Conservation (phyloP, 2,329 filamentous ascomycete species). For the Nakataea oryzae region DNA sequence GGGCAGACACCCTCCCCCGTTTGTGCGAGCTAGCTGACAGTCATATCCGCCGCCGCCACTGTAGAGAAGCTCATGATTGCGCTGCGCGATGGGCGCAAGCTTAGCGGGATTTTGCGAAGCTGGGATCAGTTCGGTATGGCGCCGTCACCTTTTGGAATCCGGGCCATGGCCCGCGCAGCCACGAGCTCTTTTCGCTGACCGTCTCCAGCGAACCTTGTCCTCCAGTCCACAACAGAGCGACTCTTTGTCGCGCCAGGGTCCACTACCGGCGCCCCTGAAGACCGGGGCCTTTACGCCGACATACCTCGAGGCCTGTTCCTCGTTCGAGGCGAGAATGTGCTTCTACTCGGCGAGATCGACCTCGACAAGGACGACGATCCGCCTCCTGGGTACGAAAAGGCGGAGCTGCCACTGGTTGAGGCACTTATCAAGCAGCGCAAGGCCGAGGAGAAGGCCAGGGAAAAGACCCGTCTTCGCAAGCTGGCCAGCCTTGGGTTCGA, state of each 20-base stretch:
- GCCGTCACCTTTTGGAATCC: neutral
- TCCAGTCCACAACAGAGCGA: conserved; percentile 86
- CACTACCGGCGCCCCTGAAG: conserved; percentile 19
- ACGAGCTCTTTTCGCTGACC: neutral
- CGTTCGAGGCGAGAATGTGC: conserved; percentile 92
- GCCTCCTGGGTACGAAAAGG: conserved; percentile 53
- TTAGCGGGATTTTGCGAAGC: conserved; percentile 83
- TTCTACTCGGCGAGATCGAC: conserved; percentile 90
- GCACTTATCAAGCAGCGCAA: conserved; percentile 64
- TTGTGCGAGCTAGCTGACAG: neutral
- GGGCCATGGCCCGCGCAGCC: neutral
- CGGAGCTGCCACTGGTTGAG: conserved; percentile 41
- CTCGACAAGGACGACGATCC: conserved; percentile 90
- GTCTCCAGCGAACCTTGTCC: conserved; percentile 73
- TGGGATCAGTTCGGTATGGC: conserved; percentile 94
- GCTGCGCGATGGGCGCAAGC: conserved; percentile 84
- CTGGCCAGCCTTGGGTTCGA: conserved; percentile 76
- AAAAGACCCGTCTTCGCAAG: conserved; percentile 63
- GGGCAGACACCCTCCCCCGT: neutral
- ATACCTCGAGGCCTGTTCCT: conserved; percentile 79
- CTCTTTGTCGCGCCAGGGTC: conserved; percentile 56
- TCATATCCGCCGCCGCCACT: neutral
- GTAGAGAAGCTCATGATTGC: conserved; percentile 90
- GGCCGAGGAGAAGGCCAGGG: conserved; percentile 54
- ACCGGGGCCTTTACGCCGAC: conserved; percentile 64